Evolutionary conservation across 306 rosid genomes (phyloP).

Genomic region (Gillenia trifoliata): DNA sequence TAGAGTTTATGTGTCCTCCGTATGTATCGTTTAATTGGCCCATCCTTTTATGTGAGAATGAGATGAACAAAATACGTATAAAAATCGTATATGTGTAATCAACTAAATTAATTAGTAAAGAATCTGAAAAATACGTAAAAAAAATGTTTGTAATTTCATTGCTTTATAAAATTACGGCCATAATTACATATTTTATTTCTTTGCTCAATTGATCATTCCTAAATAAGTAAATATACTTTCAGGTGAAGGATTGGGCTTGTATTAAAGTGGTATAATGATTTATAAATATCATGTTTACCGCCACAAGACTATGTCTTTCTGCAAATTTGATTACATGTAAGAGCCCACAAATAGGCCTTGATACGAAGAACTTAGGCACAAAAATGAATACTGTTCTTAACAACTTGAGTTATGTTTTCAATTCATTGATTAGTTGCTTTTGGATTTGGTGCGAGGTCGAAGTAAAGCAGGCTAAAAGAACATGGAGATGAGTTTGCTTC

Average conservation of each 20-base stretch:
- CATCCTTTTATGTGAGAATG: too few species aligned
- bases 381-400: not conserved
- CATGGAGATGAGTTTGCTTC: not conserved
- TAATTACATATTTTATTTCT: too few species aligned
- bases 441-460: not conserved
- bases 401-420: not conserved
- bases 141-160: not conserved
- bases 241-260: too few species aligned
- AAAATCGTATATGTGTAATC: not conserved
- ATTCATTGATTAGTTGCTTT: not conserved
- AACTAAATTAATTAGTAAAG: too few species aligned
- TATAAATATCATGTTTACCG: not conserved
- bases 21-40: too few species aligned
- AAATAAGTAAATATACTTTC: too few species aligned
- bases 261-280: too few species aligned
- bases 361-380: too few species aligned
- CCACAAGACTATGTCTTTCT: not conserved
- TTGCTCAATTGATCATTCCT: too few species aligned
- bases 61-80: not conserved
- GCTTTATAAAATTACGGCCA: not conserved
- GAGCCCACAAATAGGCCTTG: too few species aligned
- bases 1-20: too few species aligned
- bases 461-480: not conserved
- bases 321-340: not conserved
- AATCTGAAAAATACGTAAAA: not conserved